Evolutionary conservation across 192 early-diverging fungal species (phyloP), one percentile per base, ranked within the genome.

Genomic region (Pilobolus umbonatus): DNA sequence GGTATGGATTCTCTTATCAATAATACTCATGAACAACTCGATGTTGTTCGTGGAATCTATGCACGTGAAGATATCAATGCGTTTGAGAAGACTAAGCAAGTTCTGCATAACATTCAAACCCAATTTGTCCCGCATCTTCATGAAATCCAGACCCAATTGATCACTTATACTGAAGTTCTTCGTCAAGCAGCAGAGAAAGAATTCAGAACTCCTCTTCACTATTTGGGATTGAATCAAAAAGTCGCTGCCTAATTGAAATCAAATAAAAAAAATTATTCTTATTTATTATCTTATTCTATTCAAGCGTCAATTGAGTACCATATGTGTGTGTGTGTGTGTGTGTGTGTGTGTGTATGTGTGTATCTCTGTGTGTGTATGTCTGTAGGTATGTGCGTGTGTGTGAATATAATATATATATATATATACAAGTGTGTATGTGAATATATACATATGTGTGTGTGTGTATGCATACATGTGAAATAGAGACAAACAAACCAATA

Each of bases 41-140:
- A 47, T 3, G 53, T 62, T 9, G 64, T 84, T 42, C 58, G 68
- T 24, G 44, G 35, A 22, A 76, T 82, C 52, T 51, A 75, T 12
- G 45, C 35, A 34, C 72, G 76, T 53, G 61, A 47, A 9, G 74
- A 84, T 31, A 51, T 75, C 19, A 56, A 69, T 29, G 62, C 70
- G 26, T 21, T 74, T 40, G 73, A 84, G 44, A 81, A 80, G 64
- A 74, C 76, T 5, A 71, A 67, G 39, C 74, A 81, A 45, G 67
- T 84, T 43, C 55, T 76, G n/a, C 44, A 69, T 17, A 51, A 76
- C 35, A 74, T 73, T 40, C 75, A 75, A 50, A 60, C 74, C 12
- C 71, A 82, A 55, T 62, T 77, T 9, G 52, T 80, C 5, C 80
- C 80, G 8, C 36, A 80, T 15, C 58, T 82, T n/a, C 17, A 73